Evolutionary conservation across 768 basidiomycete species (phyloP), one percentile per base, ranked within the genome.

Genomic region (Lactarius indigo): DNA sequence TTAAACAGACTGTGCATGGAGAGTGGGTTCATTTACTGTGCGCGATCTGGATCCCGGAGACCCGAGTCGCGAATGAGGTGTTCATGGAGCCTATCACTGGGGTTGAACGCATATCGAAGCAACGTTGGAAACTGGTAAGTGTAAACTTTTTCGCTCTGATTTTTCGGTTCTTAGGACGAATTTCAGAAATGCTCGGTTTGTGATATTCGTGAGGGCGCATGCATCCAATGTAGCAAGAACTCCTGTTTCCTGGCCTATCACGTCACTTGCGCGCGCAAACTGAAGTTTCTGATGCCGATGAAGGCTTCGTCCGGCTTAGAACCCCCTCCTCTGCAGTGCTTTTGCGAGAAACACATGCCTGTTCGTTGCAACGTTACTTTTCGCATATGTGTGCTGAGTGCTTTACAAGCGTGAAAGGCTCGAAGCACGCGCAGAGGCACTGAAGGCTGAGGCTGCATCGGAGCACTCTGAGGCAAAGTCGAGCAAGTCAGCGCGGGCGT

Each of bases 31-130:
- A 99, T 75, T 81, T 99, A 0, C 83, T 98, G 0, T 99, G 97
- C 72, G 94, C 96, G 4, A 96, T 99, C 61, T 99, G 94, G 94
- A 88, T 98, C 3, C 96, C 96, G 0, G 96, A 98, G 75, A 92
- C 94, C 17, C 85, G 89, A 28, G 92, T 98, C 1, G 89, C 89
- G 23, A 98, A 98, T 75, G 90, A 94, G 52, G 90, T 94, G 13
- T 97, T 98, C 74, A 98, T 98, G 97, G 97, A 99, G 73, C 97
- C 97, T 13, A 88, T 99, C 33, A 92, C 93, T 2, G 93, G 92
- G 5, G 83, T 94, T 0, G 93, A 98, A 59, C 85, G 81, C 68
- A 91, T 99, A 56, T 87, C 90, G 1, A 98, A 95, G 74, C 88
- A 87, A 72, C 83, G 96, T 10, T 98, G 96, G 96, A 97, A 90